phyloP scores from a whole-genome alignment of 2,329 filamentous ascomycete genomes.

The Trichoderma sp. region DNA sequence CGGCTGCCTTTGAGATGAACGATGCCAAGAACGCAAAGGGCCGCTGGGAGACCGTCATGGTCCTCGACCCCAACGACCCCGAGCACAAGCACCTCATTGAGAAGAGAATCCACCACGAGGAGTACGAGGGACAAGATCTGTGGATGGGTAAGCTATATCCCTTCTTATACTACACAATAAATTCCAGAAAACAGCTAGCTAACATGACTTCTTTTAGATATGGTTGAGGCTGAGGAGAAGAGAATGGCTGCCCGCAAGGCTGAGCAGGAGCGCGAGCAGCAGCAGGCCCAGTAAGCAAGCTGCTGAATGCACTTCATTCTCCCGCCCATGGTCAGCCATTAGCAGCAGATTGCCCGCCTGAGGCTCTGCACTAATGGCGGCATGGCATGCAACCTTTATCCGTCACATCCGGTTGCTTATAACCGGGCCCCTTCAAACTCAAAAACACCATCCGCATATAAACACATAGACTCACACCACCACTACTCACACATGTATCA shows the following conservation, averaged over 20 bases:
- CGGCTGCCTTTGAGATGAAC: constrained; percentile 73
- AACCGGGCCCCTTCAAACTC: not conserved
- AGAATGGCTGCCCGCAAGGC: constrained; percentile 45
- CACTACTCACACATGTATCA: not conserved
- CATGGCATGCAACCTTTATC: constrained; percentile 4
- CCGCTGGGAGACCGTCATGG: constrained; percentile 80
- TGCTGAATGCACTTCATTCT: constrained; percentile 8
- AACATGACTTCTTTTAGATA: constrained; percentile 51
- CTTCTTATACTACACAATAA: not conserved
- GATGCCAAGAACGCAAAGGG: constrained; percentile 75
- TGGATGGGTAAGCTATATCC: constrained; percentile 68
- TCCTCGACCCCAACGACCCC: constrained; percentile 77
- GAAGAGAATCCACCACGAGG: constrained; percentile 83
- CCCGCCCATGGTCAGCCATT: constrained; percentile 2
- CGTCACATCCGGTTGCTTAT: constrained; percentile 2
- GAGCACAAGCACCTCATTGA: constrained; percentile 80
- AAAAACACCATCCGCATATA: not conserved
- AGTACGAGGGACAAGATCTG: constrained; percentile 84
- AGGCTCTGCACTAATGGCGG: not conserved
- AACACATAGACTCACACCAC: not conserved
- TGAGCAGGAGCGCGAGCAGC: constrained; percentile 20
- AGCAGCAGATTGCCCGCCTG: not conserved
- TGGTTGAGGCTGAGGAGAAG: constrained; percentile 77
- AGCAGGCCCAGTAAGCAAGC: constrained; percentile 18
- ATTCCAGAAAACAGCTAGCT: not conserved